These are phyloP conservation scores for Camellia sinensis DNA, from an alignment of 148 eudicot genomes.

Conservation along the genomic window DNA sequence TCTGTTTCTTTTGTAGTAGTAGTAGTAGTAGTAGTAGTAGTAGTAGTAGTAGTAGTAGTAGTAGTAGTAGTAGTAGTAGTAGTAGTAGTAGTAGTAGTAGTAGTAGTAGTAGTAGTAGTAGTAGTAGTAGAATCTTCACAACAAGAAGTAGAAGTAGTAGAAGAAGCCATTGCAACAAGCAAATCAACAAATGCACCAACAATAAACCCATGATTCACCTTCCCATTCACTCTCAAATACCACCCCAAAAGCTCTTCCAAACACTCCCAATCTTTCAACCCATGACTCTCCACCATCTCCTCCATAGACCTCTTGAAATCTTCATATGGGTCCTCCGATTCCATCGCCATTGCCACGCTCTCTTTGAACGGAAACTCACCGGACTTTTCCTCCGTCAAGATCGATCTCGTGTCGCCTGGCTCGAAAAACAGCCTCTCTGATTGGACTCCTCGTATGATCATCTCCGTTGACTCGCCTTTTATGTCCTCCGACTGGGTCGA, in stretches of 20 bases:
- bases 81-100: too few species aligned
- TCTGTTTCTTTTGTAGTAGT: too few species aligned
- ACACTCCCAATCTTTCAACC: conserved; percentile 60
- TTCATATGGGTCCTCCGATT: conserved; percentile 45
- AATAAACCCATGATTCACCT: conserved; percentile 58
- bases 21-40: too few species aligned
- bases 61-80: too few species aligned
- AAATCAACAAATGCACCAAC: conserved; percentile 75
- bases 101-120: too few species aligned
- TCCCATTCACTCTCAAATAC: conserved; percentile 70
- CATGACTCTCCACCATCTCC: conserved; percentile 78
- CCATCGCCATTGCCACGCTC: conserved; percentile 51
- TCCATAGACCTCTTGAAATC: conserved; percentile 85
- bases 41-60: too few species aligned
- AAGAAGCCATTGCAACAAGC: conserved; percentile 26
- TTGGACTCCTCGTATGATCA: conserved; percentile 46
- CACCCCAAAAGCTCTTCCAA: conserved; percentile 72
- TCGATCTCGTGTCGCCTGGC: conserved; percentile 42
- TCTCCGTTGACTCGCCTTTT: conserved; percentile 38
- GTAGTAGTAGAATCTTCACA: not conserved
- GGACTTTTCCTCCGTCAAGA: conserved; percentile 18
- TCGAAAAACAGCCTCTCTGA: conserved; percentile 73
- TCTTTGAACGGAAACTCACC: conserved; percentile 30
- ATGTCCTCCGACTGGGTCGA: conserved; percentile 35
- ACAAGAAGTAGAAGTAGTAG: conserved; percentile 13